These are phyloP conservation scores for Ogataea ganodermae DNA, from an alignment of 805 yeast species.

Conservation along the genomic window DNA sequence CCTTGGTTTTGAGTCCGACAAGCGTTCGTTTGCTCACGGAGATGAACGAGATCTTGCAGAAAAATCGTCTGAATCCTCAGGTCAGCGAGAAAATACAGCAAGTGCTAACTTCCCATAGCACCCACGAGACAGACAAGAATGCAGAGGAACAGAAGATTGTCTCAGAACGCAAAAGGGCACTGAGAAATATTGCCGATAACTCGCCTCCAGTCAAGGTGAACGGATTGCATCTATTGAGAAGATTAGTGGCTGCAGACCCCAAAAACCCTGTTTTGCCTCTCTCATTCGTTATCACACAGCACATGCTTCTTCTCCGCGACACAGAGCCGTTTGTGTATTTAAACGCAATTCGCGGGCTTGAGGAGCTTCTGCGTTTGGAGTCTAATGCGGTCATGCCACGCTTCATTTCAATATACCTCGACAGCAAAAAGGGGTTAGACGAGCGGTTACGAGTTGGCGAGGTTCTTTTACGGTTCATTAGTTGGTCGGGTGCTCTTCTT, in stretches of 20 bases:
- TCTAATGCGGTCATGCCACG: slow-evolving; percentile 24
- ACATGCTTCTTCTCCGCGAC: slow-evolving; percentile 66
- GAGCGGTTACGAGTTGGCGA: slow-evolving; percentile 82
- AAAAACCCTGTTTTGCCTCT: slow-evolving; percentile 48
- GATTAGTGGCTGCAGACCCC: slow-evolving; percentile 42
- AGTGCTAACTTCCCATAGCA: not conserved
- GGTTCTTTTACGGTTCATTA: slow-evolving; percentile 63
- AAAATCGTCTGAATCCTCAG: not conserved
- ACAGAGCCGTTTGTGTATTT: slow-evolving; percentile 86
- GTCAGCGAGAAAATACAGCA: not conserved
- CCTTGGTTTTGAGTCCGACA: slow-evolving; percentile 9
- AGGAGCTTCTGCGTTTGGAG: slow-evolving; percentile 52
- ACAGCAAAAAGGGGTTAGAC: slow-evolving; percentile 45
- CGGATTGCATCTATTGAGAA: slow-evolving; percentile 68
- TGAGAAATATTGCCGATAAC: slow-evolving; percentile 71
- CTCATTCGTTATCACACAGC: slow-evolving; percentile 60
- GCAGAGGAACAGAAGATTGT: slow-evolving; percentile 37
- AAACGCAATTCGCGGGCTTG: slow-evolving; percentile 80
- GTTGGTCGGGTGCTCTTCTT: slow-evolving; percentile 45
- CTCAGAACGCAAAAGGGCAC: slow-evolving; percentile 55
- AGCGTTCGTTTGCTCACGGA: slow-evolving; percentile 12
- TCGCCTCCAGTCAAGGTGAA: slow-evolving; percentile 84
- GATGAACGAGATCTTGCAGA: slow-evolving; percentile 15
- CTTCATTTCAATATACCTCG: slow-evolving; percentile 17
- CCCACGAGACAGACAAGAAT: slow-evolving; percentile 1